Conservation (phyloP, 2,329 filamentous ascomycete genomes). For the Fusarium citri region DNA sequence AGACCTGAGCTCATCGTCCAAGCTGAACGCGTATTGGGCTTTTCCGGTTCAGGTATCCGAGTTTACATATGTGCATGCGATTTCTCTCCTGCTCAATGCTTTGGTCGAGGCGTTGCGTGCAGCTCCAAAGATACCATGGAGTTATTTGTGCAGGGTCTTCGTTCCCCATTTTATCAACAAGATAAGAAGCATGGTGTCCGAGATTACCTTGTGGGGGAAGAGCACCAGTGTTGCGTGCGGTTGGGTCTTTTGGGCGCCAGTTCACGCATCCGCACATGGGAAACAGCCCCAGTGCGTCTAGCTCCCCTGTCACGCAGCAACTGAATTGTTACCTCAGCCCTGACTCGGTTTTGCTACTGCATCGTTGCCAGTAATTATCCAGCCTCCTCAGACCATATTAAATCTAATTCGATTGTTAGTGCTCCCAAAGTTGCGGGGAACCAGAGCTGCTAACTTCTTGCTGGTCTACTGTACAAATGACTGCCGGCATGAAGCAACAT, state of each 20-base stretch:
- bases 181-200: slow-evolving; percentile 8
- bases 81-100: neutral
- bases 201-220: slow-evolving; percentile 34
- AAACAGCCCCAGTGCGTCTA: slow-evolving; percentile 23
- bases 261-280: slow-evolving; percentile 35
- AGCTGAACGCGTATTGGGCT: neutral
- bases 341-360: slow-evolving; percentile 40
- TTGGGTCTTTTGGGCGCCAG: slow-evolving; percentile 34
- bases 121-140: neutral
- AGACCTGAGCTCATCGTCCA: slow-evolving; percentile 3
- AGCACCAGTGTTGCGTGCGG: slow-evolving; percentile 27
- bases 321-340: slow-evolving; percentile 38
- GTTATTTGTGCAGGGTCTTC: neutral
- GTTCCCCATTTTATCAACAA: slow-evolving; percentile 9
- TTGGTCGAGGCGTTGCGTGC: neutral
- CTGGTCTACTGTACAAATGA: slow-evolving; percentile 17
- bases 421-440: slow-evolving; percentile 30
- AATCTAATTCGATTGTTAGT: slow-evolving; percentile 10
- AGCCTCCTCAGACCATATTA: slow-evolving; percentile 24
- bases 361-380: slow-evolving; percentile 20
- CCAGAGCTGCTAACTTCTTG: slow-evolving; percentile 2
- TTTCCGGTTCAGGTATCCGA: neutral
- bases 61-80: neutral
- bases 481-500: slow-evolving; percentile 27
- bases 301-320: slow-evolving; percentile 39